Conservation (phyloP, 805 yeast genomes). For the Saccharomycopsis fibuligera region DNA sequence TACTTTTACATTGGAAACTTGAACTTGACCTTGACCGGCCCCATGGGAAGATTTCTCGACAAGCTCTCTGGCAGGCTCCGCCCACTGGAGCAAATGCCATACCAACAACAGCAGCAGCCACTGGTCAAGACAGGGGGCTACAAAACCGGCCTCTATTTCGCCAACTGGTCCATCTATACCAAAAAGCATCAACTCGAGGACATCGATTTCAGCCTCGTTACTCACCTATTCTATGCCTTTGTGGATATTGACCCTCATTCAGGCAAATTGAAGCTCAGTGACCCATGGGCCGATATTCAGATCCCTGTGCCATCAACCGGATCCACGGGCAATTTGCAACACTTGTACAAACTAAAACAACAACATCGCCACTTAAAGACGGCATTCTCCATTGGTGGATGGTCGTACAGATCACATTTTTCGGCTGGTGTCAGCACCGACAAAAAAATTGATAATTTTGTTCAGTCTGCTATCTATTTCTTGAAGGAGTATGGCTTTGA, state of each 20-base stretch:
- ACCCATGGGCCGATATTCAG: slow-evolving; percentile 60
- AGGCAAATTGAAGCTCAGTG: slow-evolving; percentile 51
- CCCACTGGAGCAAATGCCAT: no score
- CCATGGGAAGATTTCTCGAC: no score
- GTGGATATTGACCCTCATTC: slow-evolving; percentile 47
- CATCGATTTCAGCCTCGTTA: slow-evolving; percentile 48
- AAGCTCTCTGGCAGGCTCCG: no score
- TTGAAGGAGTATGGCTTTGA: slow-evolving; percentile 63
- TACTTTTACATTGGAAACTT: no score
- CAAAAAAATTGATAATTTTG: slow-evolving; percentile 38
- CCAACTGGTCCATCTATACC: slow-evolving; percentile 64
- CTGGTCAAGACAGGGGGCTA: no score
- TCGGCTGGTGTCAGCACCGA: slow-evolving; percentile 37
- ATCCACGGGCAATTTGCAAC: slow-evolving; percentile 43
- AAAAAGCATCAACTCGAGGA: slow-evolving; percentile 54
- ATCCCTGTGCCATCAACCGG: slow-evolving; percentile 22
- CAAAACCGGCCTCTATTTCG: slow-evolving; percentile 37
- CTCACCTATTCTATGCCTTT: slow-evolving; percentile 79
- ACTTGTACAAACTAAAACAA: slow-evolving; percentile 42
- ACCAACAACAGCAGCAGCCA: no score
- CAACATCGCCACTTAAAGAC: slow-evolving; percentile 41
- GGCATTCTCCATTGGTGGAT: slow-evolving; percentile 81
- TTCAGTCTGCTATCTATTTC: slow-evolving; percentile 39
- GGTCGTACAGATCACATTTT: slow-evolving; percentile 48
- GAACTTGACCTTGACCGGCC: no score